Percentiles rank a stretch among this genome's conserved stretches.
phyloP scores from a whole-genome alignment of 306 rosid genomes.

The Corylus americana region DNA sequence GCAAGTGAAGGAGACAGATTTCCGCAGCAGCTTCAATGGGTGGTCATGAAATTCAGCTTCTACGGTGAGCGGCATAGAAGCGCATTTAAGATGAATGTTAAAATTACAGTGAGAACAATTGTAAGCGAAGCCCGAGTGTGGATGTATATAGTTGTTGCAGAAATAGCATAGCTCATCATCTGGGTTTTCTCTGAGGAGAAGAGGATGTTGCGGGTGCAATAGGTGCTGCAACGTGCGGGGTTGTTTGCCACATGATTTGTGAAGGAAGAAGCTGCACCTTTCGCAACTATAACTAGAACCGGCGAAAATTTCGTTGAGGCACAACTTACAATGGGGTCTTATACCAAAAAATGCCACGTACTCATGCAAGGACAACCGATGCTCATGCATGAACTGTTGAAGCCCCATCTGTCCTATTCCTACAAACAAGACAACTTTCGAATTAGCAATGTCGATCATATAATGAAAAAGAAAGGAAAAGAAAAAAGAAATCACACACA shows the following conservation, averaged over 20 bases:
- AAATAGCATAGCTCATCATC: not conserved
- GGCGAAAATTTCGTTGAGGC: accelerated
- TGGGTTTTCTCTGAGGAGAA: not conserved
- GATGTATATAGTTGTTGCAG: too few species aligned
- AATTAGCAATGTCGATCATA: too few species aligned
- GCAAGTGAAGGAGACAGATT: not conserved
- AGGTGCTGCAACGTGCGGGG: not conserved
- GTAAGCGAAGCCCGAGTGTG: not conserved
- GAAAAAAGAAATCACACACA: too few species aligned
- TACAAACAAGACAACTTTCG: too few species aligned
- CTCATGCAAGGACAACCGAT: too few species aligned
- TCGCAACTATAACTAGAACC: not conserved
- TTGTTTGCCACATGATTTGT: not conserved
- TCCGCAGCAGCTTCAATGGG: not conserved
- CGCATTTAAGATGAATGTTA: not conserved
- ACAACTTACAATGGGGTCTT: not conserved
- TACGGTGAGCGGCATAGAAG: not conserved
- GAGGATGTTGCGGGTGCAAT: not conserved
- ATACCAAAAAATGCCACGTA: not conserved
- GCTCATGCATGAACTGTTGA: too few species aligned
- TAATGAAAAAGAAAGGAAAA: too few species aligned
- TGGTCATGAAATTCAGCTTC: not conserved
- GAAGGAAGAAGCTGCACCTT: not conserved
- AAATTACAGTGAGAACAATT: not conserved
- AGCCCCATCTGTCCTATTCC: too few species aligned